A percentile compares a stretch with the other conserved stretches of the same genome.
Conservation (phyloP, 371 early-diverging fungal species). For the Syncephalastrum contaminatum region DNA sequence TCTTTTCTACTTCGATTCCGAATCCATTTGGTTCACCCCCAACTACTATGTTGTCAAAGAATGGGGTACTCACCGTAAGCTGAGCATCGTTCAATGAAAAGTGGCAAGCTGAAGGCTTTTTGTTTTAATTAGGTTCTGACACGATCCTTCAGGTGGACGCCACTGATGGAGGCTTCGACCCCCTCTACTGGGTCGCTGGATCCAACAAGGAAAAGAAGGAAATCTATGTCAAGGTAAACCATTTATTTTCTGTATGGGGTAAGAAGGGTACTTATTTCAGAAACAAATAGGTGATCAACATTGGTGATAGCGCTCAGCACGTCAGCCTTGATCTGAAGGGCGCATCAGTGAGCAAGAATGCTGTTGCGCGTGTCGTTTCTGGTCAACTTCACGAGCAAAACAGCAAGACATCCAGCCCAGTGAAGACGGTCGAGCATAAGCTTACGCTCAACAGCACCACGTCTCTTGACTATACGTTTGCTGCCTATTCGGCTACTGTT, state of each 20-base stretch:
- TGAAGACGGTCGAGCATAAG: constrained; percentile 7
- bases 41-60: constrained; percentile 17
- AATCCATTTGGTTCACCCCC: constrained; percentile 18
- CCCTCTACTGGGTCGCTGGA: constrained; percentile 32
- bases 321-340: constrained; percentile 12
- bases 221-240: constrained; percentile 11
- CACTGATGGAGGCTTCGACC: constrained; percentile 16
- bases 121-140: not conserved
- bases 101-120: too few relatives aligned
- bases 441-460: constrained; percentile 7
- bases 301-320: constrained; percentile 7
- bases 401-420: constrained; percentile 8
- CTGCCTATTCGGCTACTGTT: constrained; percentile 18
- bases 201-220: constrained; percentile 13
- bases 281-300: constrained; percentile 18
- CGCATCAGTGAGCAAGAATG: constrained; percentile 9
- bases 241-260: too few relatives aligned
- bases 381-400: constrained; percentile 12
- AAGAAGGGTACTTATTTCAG: too few relatives aligned
- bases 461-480: constrained; percentile 17
- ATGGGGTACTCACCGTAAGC: constrained; percentile 18
- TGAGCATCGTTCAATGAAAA: too few relatives aligned
- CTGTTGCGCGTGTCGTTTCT: constrained; percentile 10
- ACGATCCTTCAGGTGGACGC: constrained; percentile 27
- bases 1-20: constrained; percentile 18